Base-by-base conservation (phyloP, 2,329 filamentous ascomycete genomes). In the Ustilaginoidea virens region DNA sequence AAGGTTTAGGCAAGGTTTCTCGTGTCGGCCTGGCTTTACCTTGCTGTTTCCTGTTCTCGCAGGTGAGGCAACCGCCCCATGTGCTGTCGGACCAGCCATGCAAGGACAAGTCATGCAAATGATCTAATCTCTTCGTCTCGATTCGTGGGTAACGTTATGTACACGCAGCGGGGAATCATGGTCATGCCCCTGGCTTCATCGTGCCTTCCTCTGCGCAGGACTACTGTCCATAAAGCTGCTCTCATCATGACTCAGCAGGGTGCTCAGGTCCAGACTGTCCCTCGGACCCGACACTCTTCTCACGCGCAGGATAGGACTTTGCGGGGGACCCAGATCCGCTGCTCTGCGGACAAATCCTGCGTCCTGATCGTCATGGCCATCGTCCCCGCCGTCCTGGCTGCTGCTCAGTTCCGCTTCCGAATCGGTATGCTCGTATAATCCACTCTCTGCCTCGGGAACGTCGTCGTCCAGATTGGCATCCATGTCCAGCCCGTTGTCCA, bases 341-440 rank as follows among this genome's bases (percentile, higher is more conserved):
- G 48, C 43, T n/a, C 53, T 42, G 25, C 53, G 55, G 19, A 46
- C 53, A 31, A 60, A 62, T 36, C 55, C 56, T 31, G 58, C 48
- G 26, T 47, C 42, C 5, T 39, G 32, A 4, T 42, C 40, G 4
- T 35, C 37, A 14, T 35, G 34, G 14, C 42, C 42, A 3, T 37
- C 38, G 2, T 34, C 37, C 11, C 36, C 37, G 17, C 40, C 42
- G 10, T 36, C 38, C 27, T 56, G 56, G 35, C 61, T 66, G 43
- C 61, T 69, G 34, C 53, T 63, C 29, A 73, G 39, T 29, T 74
- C 73, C 7, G 63, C 75, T 39, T 82, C 78, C 2, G 76, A 78
- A 51, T 83, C 79, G 7, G 79, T 83, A 46, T 83, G 78, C 56
- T 85, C 78, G 55, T 82, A 83, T 40, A 69, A 68, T 16, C 62